Base-by-base conservation (phyloP, 139 green algal genomes). In the Nannochloris sp. region DNA sequence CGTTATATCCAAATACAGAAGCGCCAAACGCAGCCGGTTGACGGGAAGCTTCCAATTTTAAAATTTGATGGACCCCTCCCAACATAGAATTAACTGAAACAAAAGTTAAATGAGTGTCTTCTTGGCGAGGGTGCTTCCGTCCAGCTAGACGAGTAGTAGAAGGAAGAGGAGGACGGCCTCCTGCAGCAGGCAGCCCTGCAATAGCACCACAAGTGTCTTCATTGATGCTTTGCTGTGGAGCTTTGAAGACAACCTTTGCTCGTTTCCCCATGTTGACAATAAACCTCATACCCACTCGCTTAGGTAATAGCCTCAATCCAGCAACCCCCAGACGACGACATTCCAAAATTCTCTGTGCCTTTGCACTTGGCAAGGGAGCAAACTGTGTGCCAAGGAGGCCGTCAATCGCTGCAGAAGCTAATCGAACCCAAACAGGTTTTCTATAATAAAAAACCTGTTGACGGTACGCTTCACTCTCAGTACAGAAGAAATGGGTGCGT, bases 401-500 rank as follows among this genome's bases (percentile, higher is more conserved):
- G 1, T 63, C 12, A 13, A 81, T 30, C 3, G 78, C 82, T 1
- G 31, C 23, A 7, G 15, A 23, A 27, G 68, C 63, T 56, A 92
- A 65, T 19, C 59, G 44, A 9, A 70, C 68, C 89, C 89, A 96
- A 44, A 95, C 82, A 10, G 87, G 79, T 73, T 96, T 95, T 58
- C 84, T 76, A 77, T 87, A 95, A 68, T 90, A 95, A 58, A 89
- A 85, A 7, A 96, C 84, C 45, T 80, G 34, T 44, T 90, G 78
- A 27, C 80, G 74, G 70, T 89, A 84, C 5, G 81, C 68, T 71
- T 97, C 86, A 29, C 71, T 87, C 69, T 97, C 91, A 0, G 91
- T 97, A 59, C 81, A 64, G 60, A 95, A 97, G 62, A 97, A 97
- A 78, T 86, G 75, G 6, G 83, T 65, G 1, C 91, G 66, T 47